phyloP scores from a whole-genome alignment of 2,329 filamentous ascomycete species.

The Cladophialophora carrionii region DNA sequence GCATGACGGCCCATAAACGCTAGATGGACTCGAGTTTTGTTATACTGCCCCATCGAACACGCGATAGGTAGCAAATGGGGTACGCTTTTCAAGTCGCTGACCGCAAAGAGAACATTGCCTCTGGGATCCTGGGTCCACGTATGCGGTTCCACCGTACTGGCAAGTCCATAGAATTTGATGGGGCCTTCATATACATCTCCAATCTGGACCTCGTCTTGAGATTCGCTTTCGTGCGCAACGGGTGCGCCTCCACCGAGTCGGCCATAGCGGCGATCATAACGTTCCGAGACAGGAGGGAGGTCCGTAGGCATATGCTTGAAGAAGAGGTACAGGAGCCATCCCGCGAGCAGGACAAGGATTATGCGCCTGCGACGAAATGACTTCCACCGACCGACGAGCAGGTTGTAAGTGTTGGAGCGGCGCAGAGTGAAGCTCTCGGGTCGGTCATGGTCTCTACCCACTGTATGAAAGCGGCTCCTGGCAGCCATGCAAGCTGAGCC shows the following conservation, averaged over 20 bases:
- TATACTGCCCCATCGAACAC: constrained; percentile 77
- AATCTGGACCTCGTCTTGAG: neutral
- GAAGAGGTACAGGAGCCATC: constrained; percentile 64
- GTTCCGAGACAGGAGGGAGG: constrained; percentile 43
- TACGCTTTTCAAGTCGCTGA: constrained; percentile 72
- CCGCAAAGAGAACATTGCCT: constrained; percentile 77
- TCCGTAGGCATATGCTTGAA: constrained; percentile 65
- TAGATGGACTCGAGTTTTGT: constrained; percentile 77
- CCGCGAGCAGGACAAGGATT: constrained; percentile 52
- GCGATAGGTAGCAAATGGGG: constrained; percentile 76
- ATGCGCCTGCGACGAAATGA: constrained; percentile 55
- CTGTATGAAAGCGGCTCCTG: constrained; percentile 31
- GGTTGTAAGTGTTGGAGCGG: constrained; percentile 15
- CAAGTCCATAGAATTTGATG: constrained; percentile 69
- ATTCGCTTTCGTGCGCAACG: constrained; percentile 6
- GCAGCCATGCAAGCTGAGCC: constrained; percentile 31
- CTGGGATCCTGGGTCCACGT: constrained; percentile 43
- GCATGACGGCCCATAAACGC: constrained; percentile 74
- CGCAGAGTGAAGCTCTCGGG: constrained; percentile 24
- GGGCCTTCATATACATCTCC: constrained; percentile 64
- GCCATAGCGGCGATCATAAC: constrained; percentile 40
- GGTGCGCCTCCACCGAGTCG: constrained; percentile 19
- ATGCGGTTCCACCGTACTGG: constrained; percentile 38
- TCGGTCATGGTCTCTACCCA: constrained; percentile 27
- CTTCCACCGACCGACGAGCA: constrained; percentile 38